Percentiles rank a stretch among this genome's conserved stretches.
phyloP scores from a whole-genome alignment of 129 eudicot species.

The Centaurea solstitialis region DNA sequence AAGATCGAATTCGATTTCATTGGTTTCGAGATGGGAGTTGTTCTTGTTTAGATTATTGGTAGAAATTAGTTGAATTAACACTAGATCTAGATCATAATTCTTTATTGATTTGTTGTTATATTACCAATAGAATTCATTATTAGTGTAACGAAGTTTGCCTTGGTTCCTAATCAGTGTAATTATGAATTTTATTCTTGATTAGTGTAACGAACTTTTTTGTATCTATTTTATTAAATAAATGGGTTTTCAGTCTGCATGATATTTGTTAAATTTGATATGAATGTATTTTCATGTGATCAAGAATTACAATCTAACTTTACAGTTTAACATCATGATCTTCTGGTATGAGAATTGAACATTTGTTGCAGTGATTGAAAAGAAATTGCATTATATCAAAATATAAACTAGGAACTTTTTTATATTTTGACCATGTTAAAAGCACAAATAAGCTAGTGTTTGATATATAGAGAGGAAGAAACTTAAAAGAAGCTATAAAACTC shows the following conservation, averaged over 20 bases:
- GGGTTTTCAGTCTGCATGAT: background rate
- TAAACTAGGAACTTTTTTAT: no score
- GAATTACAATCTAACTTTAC: background rate
- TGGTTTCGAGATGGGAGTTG: conserved; percentile 49
- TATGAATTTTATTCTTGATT: background rate
- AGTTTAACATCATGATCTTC: background rate
- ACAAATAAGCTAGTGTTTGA: no score
- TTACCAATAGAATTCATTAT: background rate
- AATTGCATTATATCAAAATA: no score
- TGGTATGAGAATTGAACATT: background rate
- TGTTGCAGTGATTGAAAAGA: no score
- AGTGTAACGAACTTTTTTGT: background rate
- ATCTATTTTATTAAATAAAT: no score
- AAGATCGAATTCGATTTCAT: conserved; percentile 56
- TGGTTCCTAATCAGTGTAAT: background rate
- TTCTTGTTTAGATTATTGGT: conserved; percentile 69
- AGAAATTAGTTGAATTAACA: background rate
- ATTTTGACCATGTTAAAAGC: no score
- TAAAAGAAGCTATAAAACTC: no score
- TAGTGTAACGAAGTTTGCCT: background rate
- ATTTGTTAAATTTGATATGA: background rate
- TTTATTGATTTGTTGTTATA: background rate
- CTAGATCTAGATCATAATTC: no score
- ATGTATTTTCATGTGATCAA: background rate
- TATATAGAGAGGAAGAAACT: no score